These are phyloP conservation scores for Galerina marginata DNA, from an alignment of 768 basidiomycete species.

Conservation along the genomic window DNA sequence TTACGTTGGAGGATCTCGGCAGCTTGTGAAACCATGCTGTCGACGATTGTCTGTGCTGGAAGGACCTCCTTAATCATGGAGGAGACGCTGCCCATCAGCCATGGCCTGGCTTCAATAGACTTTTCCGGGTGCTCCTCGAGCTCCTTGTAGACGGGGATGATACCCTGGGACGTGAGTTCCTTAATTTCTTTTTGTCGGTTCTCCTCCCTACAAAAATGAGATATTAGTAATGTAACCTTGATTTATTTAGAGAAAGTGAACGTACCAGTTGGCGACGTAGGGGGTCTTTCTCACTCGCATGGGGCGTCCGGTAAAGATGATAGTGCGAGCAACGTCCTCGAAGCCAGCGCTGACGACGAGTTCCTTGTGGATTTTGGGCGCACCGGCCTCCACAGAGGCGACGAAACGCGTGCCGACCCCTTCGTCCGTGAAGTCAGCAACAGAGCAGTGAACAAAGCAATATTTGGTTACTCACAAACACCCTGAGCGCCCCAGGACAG, in stretches of 20 bases:
- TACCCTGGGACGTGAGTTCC: conserved; percentile 81
- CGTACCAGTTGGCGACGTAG: conserved; percentile 84
- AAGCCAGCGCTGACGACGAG: conserved; percentile 70
- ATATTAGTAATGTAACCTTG: neutral
- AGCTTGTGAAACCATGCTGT: conserved; percentile 67
- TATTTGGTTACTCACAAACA: conserved; percentile 66
- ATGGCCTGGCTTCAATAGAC: conserved; percentile 65
- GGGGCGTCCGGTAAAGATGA: conserved; percentile 91
- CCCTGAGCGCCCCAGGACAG: conserved; percentile 88
- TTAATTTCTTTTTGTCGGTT: conserved; percentile 84
- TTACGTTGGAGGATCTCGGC: conserved; percentile 40
- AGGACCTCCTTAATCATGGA: conserved; percentile 75
- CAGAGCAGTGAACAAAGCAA: neutral
- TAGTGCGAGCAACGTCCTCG: conserved; percentile 82
- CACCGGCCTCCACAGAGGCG: conserved; percentile 78
- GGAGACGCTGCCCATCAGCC: conserved; percentile 87
- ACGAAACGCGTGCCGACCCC: conserved; percentile 91
- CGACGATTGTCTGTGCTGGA: conserved; percentile 84
- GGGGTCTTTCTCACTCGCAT: conserved; percentile 84
- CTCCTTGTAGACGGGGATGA: conserved; percentile 76
- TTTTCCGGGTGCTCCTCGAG: conserved; percentile 84
- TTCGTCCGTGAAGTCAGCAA: conserved; percentile 27
- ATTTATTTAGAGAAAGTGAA: neutral
- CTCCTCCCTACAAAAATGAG: conserved; percentile 57
- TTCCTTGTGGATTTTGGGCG: conserved; percentile 87